Evolutionary conservation across 768 basidiomycete genomes (phyloP), one percentile per base, ranked within the genome.

Genomic region (Chalciporus pseudorubinellus): DNA sequence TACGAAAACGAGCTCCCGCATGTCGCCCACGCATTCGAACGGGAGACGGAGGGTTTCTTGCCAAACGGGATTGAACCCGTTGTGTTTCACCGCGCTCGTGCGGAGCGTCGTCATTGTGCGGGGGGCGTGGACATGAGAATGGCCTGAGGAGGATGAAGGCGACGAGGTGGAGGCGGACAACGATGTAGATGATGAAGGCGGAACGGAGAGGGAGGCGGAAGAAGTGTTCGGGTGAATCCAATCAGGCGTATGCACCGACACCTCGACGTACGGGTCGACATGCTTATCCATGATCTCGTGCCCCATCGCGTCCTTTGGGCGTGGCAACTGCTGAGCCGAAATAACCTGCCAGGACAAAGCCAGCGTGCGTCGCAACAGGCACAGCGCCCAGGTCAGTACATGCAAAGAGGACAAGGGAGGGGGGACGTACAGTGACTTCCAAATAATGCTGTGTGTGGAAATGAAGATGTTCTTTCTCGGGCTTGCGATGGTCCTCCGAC

Each of bases 61-160:
- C 90, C 94, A 98, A 2, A 67, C 71, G 0, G 95, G 95, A 67
- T 97, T 97, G 74, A 95, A 94, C 0, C 94, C 92, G 63, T 95
- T 95, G 66, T 91, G 87, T 70, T 81, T 83, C 49, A 95, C 82
- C 1, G 78, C 72, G 19, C 69, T 71, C 4, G 92, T 95, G 39
- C 79, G 76, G 48, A 67, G 67, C 4, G 77, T 74, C 20, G 76
- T 75, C n/a, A 85, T 67, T 6, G 39, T 14, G 10, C 67, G 59
- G 20, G 71, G 58, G 16, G 54, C 19, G 3, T n/a, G n/a, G n/a
- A n/a, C n/a, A n/a, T n/a, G n/a, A n/a, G n/a, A n/a, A n/a, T n/a
- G n/a, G n/a, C n/a, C n/a, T n/a, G n/a, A n/a, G n/a, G 59, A 55
- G 6, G 59, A 44, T 10, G 52, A 22, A 31, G 47, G 24, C 0